Conservation (phyloP, 768 basidiomycete genomes). For the Boletus reticulatus region DNA sequence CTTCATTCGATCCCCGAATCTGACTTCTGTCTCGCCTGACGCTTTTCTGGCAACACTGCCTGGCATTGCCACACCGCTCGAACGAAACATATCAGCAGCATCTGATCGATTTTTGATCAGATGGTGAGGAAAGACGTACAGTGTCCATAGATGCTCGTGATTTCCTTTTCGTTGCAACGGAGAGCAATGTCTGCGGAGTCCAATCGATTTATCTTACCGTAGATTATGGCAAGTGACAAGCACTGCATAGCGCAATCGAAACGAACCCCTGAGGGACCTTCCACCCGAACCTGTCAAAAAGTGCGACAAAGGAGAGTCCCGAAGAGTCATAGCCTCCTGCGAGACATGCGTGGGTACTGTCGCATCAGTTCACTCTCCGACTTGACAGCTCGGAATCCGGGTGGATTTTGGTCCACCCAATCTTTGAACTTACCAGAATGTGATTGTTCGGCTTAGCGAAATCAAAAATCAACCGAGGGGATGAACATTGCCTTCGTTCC, state of each 20-base stretch:
- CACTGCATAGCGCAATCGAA: slow-evolving; percentile 3
- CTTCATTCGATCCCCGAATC: neutral
- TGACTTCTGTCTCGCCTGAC: neutral
- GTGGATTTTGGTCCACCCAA: too few species aligned
- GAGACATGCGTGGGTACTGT: neutral
- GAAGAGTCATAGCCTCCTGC: too few species aligned
- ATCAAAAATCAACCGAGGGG: neutral
- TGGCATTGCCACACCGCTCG: neutral
- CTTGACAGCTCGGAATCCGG: neutral
- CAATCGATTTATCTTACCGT: neutral
- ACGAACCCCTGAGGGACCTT: too few species aligned
- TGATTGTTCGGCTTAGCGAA: neutral
- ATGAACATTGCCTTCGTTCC: neutral
- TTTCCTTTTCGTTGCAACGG: neutral
- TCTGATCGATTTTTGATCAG: neutral
- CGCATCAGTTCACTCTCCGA: slow-evolving; percentile 8
- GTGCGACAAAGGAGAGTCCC: slow-evolving; percentile 1
- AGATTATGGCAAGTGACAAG: neutral
- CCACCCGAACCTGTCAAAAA: slow-evolving; percentile 7
- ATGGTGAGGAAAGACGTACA: neutral
- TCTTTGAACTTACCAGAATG: too few species aligned
- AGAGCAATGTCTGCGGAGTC: neutral
- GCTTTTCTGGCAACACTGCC: neutral
- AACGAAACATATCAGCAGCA: neutral
- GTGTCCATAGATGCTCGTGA: neutral